Percentiles rank a stretch among this genome's conserved stretches.
phyloP scores from a whole-genome alignment of 148 eudicot genomes.

The Vaccinium corymbosum region DNA sequence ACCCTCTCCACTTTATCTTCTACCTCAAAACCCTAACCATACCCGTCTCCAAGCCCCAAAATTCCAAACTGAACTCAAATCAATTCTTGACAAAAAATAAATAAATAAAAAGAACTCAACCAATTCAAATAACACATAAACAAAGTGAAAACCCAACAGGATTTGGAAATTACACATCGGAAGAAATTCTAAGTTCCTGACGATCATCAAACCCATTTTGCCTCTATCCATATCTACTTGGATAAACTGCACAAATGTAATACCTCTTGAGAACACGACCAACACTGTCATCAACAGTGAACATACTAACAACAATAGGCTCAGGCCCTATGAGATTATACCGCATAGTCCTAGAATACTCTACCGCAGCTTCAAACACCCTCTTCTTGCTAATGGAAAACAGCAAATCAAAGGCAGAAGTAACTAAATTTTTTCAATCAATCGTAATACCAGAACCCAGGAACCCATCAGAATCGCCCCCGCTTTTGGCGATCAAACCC shows the following conservation, averaged over 20 bases:
- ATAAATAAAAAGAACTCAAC: no score
- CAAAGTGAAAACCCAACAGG: no score
- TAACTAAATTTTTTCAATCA: background rate
- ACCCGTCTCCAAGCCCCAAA: no score
- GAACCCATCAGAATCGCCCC: conserved; percentile 33
- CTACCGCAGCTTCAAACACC: conserved; percentile 58
- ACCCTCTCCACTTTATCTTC: no score
- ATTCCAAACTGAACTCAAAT: no score
- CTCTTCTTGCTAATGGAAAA: conserved; percentile 44
- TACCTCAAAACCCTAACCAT: no score
- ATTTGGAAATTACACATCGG: no score
- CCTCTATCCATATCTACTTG: background rate
- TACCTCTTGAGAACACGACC: conserved; percentile 49
- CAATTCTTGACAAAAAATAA: no score
- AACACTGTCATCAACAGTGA: conserved; percentile 52
- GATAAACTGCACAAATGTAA: conserved; percentile 5
- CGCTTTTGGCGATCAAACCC: conserved; percentile 46
- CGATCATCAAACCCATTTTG: no score
- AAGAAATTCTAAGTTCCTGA: no score
- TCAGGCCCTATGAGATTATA: conserved; percentile 52
- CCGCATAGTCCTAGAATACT: conserved; percentile 58
- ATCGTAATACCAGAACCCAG: conserved; percentile 38
- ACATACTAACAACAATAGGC: conserved; percentile 50
- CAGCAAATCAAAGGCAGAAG: conserved; percentile 40
- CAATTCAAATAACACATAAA: no score